Conservation (phyloP, 2,329 filamentous ascomycete species). For the Zymoseptoria crescenta region DNA sequence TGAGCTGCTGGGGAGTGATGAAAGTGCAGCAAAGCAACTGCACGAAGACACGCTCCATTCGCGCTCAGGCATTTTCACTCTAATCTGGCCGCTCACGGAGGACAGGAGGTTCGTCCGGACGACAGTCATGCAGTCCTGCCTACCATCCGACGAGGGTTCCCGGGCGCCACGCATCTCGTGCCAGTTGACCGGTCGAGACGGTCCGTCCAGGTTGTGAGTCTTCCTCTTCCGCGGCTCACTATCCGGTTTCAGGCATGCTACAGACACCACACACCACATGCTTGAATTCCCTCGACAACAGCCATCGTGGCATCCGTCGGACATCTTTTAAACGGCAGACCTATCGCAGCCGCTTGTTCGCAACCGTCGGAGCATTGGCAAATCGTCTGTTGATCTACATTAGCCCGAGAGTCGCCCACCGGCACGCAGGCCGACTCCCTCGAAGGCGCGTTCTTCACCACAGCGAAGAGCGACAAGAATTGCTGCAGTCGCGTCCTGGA, state of each 20-base stretch:
- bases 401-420: not conserved
- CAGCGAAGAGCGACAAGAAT: not conserved
- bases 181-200: not conserved
- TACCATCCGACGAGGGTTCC: not conserved
- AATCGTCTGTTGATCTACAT: not conserved
- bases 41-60: not conserved
- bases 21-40: not conserved
- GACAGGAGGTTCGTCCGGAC: not conserved
- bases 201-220: not conserved
- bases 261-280: not conserved
- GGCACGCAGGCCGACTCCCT: not conserved
- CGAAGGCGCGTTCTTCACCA: not conserved
- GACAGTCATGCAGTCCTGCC: not conserved
- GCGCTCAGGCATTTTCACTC: not conserved
- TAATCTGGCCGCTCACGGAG: not conserved
- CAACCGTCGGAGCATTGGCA: not conserved
- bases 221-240: not conserved
- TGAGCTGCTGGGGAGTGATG: conserved; percentile 20
- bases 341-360: not conserved
- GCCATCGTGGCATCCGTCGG: not conserved
- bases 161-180: not conserved
- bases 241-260: not conserved
- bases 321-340: not conserved
- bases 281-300: not conserved
- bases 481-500: not conserved